phyloP scores from a whole-genome alignment of 306 rosid species.

The Medicago truncatula region MtrunA17r5.0-ANR NC_053044.1:35276501-35277000 shows the following conservation, averaged over 20 bases:
- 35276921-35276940: conserved; percentile 63
- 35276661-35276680: conserved; percentile 71
- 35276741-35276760: too few relatives aligned
- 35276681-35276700: neutral
- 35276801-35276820: conserved; percentile 96
- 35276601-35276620: conserved; percentile 77
- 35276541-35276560: conserved; percentile 57
- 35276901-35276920: conserved; percentile 51
- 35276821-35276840: conserved; percentile 70
- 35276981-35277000: conserved; percentile 41
- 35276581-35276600: conserved; percentile 57
- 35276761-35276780: conserved; percentile 41
- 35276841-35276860: conserved; percentile 53
- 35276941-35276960: conserved; percentile 50
- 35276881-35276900: conserved; percentile 45
- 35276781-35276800: conserved; percentile 70
- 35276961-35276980: conserved; percentile 49
- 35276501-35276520: conserved; percentile 50
- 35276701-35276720: conserved; percentile 22
- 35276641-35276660: conserved; percentile 51
- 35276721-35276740: neutral
- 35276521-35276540: conserved; percentile 60
- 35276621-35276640: conserved; percentile 61
- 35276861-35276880: conserved; percentile 59
- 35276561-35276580: conserved; percentile 54